Percentiles rank a stretch among this genome's conserved stretches.
Conservation (phyloP, 2,329 filamentous ascomycete genomes). For the Dendryphion nanum region DNA sequence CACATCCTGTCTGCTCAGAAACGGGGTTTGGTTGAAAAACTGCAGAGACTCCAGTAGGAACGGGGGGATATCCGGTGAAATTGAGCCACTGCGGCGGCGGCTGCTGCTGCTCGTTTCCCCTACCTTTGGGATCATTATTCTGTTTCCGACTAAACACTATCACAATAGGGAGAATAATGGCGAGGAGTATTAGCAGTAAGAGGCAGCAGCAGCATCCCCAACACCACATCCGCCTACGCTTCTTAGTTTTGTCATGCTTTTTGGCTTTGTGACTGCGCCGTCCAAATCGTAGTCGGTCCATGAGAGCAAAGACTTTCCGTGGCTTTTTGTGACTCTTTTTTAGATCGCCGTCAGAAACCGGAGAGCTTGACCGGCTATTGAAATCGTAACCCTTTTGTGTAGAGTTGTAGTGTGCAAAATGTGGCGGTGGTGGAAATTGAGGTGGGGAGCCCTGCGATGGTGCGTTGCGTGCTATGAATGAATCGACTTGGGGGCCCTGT, state of each 20-base stretch:
- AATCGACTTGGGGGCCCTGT: not conserved
- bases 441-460: conserved; percentile 13
- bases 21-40: conserved; percentile 71
- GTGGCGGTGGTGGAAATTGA: conserved; percentile 33
- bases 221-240: conserved; percentile 23
- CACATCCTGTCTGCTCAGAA: conserved; percentile 65
- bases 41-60: conserved; percentile 80
- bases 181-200: conserved; percentile 32
- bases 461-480: too few species aligned
- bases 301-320: conserved; percentile 29
- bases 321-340: conserved; percentile 32
- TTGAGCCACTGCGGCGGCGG: conserved; percentile 67
- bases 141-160: conserved; percentile 36
- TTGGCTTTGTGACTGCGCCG: conserved; percentile 15
- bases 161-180: conserved; percentile 41
- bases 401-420: conserved; percentile 18
- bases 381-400: conserved; percentile 24
- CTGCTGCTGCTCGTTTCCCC: conserved; percentile 5
- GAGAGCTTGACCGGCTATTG: conserved; percentile 24
- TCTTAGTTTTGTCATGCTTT: conserved; percentile 31
- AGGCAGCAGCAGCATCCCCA: conserved; percentile 38
- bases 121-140: conserved; percentile 33
- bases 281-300: conserved; percentile 19
- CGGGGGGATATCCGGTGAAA: conserved; percentile 79
- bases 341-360: conserved; percentile 21